These are phyloP conservation scores for Camellia granthamiana DNA, from an alignment of 148 eudicot genomes.

Conservation along the genomic window DNA sequence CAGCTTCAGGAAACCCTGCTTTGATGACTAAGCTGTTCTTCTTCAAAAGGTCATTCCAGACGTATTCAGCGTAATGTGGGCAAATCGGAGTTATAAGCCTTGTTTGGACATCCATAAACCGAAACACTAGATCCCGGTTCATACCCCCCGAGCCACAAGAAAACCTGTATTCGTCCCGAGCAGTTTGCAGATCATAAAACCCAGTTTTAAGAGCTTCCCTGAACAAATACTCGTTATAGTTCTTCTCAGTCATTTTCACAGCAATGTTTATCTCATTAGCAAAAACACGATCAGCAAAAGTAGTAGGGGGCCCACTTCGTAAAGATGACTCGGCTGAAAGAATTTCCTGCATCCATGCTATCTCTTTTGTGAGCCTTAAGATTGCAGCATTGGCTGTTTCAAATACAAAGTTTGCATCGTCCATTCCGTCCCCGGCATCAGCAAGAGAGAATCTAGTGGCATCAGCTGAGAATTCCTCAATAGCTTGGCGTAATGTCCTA, in stretches of 20 bases:
- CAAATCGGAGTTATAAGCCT: conserved; percentile 84
- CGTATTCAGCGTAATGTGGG: conserved; percentile 81
- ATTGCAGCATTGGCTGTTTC: conserved; percentile 96
- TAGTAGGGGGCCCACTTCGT: conserved; percentile 51
- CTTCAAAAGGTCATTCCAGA: conserved; percentile 73
- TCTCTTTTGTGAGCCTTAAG: conserved; percentile 78
- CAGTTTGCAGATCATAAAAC: conserved; percentile 83
- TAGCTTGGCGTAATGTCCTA: conserved; percentile 70
- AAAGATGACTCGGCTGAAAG: conserved; percentile 53
- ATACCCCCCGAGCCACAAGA: conserved; percentile 77
- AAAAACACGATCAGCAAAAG: conserved; percentile 78
- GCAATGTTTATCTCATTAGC: conserved; percentile 86
- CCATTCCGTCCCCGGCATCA: conserved; percentile 96
- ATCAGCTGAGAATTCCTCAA: conserved; percentile 85
- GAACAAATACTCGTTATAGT: conserved; percentile 62
- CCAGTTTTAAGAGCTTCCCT: conserved; percentile 83
- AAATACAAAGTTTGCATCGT: conserved; percentile 90
- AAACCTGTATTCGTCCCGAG: conserved; percentile 77
- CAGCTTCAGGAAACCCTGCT: conserved; percentile 75
- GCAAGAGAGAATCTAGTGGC: conserved; percentile 83
- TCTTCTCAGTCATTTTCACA: conserved; percentile 55
- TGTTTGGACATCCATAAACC: conserved; percentile 85
- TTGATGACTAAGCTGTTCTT: conserved; percentile 68
- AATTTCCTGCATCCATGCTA: conserved; percentile 86
- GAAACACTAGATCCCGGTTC: conserved; percentile 64